Conservation (phyloP, 139 green algal genomes). For the Cymbomonas tetramitiformis region DNA sequence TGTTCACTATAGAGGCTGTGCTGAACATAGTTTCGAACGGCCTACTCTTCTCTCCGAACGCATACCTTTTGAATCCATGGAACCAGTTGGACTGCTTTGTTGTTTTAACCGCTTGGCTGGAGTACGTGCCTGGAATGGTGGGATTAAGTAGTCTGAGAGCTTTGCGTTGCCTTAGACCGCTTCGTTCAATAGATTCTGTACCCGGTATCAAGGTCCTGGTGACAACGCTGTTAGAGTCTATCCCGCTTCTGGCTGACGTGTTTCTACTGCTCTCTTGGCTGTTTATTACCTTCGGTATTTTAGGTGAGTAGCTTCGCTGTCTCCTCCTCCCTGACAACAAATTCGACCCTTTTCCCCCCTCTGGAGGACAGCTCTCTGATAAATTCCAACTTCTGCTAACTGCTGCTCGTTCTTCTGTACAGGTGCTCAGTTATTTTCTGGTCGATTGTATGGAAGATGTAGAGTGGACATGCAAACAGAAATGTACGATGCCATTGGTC, state of each 20-base stretch:
- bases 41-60: not conserved
- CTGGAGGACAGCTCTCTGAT: too few species aligned
- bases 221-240: constrained; percentile 15
- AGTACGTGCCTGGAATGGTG: not conserved
- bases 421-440: too few species aligned
- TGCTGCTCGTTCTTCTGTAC: too few species aligned
- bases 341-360: too few species aligned
- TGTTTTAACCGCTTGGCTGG: constrained; percentile 1
- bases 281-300: constrained; percentile 24
- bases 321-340: too few species aligned
- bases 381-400: too few species aligned
- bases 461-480: too few species aligned
- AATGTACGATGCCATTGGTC: too few species aligned
- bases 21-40: too few species aligned
- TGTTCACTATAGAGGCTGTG: constrained; percentile 29
- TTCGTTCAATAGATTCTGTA: constrained; percentile 18
- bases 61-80: constrained; percentile 26
- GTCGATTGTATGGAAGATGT: too few species aligned
- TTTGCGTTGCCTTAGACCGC: constrained; percentile 19
- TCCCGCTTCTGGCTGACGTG: constrained; percentile 25
- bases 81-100: constrained; percentile 24
- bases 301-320: constrained; percentile 21
- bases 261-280: constrained; percentile 14
- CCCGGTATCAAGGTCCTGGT: constrained; percentile 20
- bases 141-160: constrained; percentile 1